A percentile compares a stretch with the other conserved stretches of the same genome.
phyloP scores from a whole-genome alignment of 2,329 filamentous ascomycete species.

The Bipolaris victoriae region DNA sequence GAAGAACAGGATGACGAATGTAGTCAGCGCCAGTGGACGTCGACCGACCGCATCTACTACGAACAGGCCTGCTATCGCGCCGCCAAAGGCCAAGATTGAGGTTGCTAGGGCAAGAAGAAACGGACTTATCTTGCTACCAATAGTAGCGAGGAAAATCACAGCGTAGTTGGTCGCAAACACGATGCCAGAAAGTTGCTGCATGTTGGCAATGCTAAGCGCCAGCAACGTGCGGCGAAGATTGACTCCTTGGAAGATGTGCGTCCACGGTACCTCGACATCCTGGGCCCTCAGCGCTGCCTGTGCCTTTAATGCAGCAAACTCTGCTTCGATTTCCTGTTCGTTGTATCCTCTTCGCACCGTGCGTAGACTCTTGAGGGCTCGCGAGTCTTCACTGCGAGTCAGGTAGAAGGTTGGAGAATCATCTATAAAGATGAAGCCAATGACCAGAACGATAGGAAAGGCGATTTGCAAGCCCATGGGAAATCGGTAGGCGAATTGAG shows the following conservation, averaged over 20 bases:
- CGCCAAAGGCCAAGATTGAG: background rate
- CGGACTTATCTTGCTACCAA: background rate
- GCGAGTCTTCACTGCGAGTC: background rate
- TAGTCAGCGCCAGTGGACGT: background rate
- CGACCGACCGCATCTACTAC: background rate
- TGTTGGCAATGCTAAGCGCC: background rate
- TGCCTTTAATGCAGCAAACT: background rate
- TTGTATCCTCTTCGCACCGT: background rate
- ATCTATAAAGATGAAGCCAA: background rate
- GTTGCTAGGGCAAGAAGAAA: background rate
- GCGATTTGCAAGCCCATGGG: background rate
- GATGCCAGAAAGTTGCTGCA: background rate
- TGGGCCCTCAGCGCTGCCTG: background rate
- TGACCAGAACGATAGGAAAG: background rate
- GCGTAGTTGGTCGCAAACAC: background rate
- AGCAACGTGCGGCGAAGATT: background rate
- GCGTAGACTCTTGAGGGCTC: background rate
- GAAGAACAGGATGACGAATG: background rate
- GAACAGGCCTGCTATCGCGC: background rate
- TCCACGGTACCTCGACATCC: background rate
- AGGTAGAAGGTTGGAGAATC: background rate
- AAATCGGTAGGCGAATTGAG: background rate
- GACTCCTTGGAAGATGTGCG: background rate
- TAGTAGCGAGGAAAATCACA: background rate
- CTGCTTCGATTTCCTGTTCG: background rate